Evolutionary conservation across 768 basidiomycete species (phyloP), one percentile per base, ranked within the genome.

Genomic region (Auriscalpium microsporum): DNA sequence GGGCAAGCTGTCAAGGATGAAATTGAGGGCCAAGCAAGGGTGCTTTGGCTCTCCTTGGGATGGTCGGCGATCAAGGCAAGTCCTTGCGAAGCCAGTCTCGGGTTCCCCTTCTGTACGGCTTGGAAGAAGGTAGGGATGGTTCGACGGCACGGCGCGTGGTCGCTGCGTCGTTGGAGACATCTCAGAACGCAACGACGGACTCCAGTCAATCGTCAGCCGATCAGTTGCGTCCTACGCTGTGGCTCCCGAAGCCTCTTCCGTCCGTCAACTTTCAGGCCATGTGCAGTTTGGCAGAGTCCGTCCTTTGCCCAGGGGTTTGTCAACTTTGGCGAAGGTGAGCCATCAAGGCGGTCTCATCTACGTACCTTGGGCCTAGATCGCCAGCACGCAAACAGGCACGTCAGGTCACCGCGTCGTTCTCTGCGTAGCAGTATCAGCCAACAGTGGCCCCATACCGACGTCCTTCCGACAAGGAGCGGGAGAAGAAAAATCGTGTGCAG

Each of bases 31-130:
- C 86, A 93, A 72, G 79, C 85, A 1, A 77, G 79, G 62, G 73
- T 84, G 37, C 72, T 89, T 56, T 81, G 90, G 28, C 76, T 58
- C 75, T 93, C n/a, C 71, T 91, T 33, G 88, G 90, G 13, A 83
- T 92, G 78, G 74, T 94, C 19, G 87, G 38, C 75, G 88, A 59
- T n/a, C n/a, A n/a, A n/a, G n/a, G n/a, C n/a, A n/a, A n/a, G n/a
- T n/a, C n/a, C n/a, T n/a, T n/a, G n/a, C n/a, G n/a, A n/a, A n/a
- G n/a, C n/a, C n/a, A n/a, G n/a, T n/a, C n/a, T n/a, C n/a, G n/a
- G n/a, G n/a, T n/a, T n/a, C n/a, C n/a, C 68, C 80, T 66, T 67
- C 70, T n/a, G 57, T 57, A 70, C 56, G 44, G 82, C 66, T 58
- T 67, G 10, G 71, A 73, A 21, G 71, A 69, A 14, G 71, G 71